Evolutionary conservation across 148 eudicot genomes (phyloP).

Genomic region (Pharnaceum exiguum): DNA sequence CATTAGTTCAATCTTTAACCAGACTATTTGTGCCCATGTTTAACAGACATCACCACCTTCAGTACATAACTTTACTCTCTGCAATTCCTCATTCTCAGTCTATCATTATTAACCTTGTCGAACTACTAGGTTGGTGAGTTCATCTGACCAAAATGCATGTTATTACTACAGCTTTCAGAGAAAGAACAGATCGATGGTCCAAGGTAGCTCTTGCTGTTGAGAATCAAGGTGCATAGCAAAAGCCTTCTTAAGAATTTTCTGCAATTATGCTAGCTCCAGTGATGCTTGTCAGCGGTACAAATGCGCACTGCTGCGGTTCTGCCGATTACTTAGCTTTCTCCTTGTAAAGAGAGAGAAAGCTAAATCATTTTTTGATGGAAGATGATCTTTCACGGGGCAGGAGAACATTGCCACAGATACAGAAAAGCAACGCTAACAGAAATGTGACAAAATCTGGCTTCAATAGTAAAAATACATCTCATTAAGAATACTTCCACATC

Average conservation of each 20-base stretch:
- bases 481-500: no score
- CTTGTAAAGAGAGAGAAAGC: slow-evolving; percentile 58
- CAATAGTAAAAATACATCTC: no score
- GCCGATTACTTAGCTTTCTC: not conserved
- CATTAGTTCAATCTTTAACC: not conserved
- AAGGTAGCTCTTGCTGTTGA: slow-evolving; percentile 93
- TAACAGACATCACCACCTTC: no score
- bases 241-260: not conserved
- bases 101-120: no score
- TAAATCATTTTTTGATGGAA: slow-evolving; percentile 79
- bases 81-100: no score
- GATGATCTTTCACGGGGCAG: slow-evolving; percentile 45
- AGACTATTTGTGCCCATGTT: not conserved
- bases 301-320: no score
- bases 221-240: slow-evolving; percentile 65
- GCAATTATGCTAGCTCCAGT: not conserved
- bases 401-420: slow-evolving; percentile 23
- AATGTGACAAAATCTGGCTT: slow-evolving; percentile 63
- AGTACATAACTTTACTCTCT: no score
- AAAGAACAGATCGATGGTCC: slow-evolving; percentile 80
- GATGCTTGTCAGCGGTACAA: no score
- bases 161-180: slow-evolving; percentile 49
- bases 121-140: not conserved
- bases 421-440: slow-evolving; percentile 32
- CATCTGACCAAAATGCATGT: not conserved